A percentile compares a stretch with the other conserved stretches of the same genome.
phyloP scores from a whole-genome alignment of 2,329 filamentous ascomycete genomes.

The Penicillium sp. region DNA sequence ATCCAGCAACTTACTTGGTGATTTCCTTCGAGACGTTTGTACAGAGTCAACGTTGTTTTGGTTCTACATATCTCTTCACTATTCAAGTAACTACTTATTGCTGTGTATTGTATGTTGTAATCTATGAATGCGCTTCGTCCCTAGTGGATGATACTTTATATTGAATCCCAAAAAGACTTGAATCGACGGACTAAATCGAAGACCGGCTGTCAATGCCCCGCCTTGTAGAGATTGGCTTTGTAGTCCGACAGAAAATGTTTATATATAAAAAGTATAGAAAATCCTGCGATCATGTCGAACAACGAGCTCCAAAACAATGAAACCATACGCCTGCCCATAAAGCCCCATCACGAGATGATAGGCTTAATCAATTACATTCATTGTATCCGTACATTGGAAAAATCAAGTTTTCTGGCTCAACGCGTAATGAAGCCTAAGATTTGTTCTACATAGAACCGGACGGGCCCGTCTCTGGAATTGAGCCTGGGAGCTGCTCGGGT shows the following conservation, averaged over 20 bases:
- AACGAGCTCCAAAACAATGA: neutral
- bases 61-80: no score
- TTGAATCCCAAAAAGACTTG: no score
- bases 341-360: neutral
- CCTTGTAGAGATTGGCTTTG: no score
- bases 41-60: no score
- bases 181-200: no score
- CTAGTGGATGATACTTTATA: no score
- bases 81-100: neutral
- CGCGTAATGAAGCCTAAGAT: neutral
- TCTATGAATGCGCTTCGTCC: no score
- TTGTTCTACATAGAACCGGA: neutral
- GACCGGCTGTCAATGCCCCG: neutral
- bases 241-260: no score
- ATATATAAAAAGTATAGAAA: no score
- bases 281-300: neutral
- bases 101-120: neutral
- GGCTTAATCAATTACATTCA: neutral
- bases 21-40: neutral
- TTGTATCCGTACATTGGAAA: neutral
- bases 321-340: neutral
- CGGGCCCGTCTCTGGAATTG: neutral
- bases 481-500: neutral
- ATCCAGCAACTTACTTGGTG: constrained; percentile 49
- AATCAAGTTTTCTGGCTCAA: neutral